Percentiles rank a stretch among this genome's conserved stretches.
Evolutionary conservation across 2,329 filamentous ascomycete species (phyloP).

Genomic region (Trichophyton mentagrophytes): DNA sequence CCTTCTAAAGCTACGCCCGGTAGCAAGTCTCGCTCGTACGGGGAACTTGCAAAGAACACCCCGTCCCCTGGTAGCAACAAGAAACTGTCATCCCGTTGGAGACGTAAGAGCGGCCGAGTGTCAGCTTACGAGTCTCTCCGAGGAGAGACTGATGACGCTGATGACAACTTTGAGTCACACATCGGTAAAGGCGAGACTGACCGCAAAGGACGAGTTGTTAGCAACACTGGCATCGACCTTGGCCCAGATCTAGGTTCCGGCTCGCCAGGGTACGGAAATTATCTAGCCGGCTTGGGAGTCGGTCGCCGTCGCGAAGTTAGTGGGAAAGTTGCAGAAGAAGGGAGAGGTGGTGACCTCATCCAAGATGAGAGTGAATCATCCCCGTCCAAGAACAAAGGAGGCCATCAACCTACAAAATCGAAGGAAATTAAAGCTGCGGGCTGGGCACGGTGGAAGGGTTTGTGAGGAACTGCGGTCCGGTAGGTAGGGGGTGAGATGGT

Average conservation of each 20-base stretch:
- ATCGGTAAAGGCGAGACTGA: slow-evolving; percentile 20
- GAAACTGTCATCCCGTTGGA: slow-evolving; percentile 16
- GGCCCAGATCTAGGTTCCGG: slow-evolving; percentile 18
- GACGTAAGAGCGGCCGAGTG: slow-evolving; percentile 23
- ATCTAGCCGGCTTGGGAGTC: slow-evolving; percentile 33
- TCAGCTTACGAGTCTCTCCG: slow-evolving; percentile 26
- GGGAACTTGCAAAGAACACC: slow-evolving; percentile 21
- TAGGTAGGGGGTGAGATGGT: too few species aligned
- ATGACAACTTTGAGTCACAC: slow-evolving; percentile 14
- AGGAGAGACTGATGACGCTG: slow-evolving; percentile 18
- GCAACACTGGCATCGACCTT: slow-evolving; percentile 31
- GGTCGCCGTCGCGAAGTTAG: slow-evolving; percentile 36
- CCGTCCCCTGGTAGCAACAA: slow-evolving; percentile 13
- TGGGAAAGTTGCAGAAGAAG: slow-evolving; percentile 36
- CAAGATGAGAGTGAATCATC: slow-evolving; percentile 12
- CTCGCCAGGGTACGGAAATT: slow-evolving; percentile 28
- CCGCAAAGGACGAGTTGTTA: slow-evolving; percentile 33
- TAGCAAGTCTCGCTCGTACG: slow-evolving; percentile 28
- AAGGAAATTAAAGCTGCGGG: slow-evolving; percentile 28
- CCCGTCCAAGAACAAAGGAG: slow-evolving; percentile 11
- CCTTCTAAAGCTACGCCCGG: slow-evolving; percentile 18
- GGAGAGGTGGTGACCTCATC: slow-evolving; percentile 22
- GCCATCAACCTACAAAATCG: slow-evolving; percentile 5
- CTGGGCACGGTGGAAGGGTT: slow-evolving; percentile 36
- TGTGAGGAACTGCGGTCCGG: slow-evolving; percentile 17